Conservation (phyloP, 495 filamentous ascomycete species). For the Tricharina praecox region DNA sequence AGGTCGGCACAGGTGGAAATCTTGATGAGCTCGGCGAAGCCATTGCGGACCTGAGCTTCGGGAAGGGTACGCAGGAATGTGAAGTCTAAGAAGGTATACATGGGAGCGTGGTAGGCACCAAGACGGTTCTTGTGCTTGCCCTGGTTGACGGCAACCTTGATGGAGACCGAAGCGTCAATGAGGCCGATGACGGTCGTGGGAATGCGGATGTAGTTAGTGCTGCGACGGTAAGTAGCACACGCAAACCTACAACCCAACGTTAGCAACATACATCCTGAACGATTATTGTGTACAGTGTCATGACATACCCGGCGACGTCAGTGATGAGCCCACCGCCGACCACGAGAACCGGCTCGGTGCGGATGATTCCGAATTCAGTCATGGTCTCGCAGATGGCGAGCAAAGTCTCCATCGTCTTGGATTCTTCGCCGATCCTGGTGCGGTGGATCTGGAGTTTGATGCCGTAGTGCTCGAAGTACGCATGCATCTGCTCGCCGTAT, state of each 20-base stretch:
- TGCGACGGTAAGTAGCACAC: constrained; percentile 39
- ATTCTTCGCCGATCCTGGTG: constrained; percentile 48
- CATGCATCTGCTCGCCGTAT: constrained; percentile 41
- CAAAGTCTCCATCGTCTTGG: constrained; percentile 44
- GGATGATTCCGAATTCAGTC: constrained; percentile 46
- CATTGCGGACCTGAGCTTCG: constrained; percentile 43
- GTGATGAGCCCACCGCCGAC: constrained; percentile 48
- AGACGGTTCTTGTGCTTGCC: constrained; percentile 49
- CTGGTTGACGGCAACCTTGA: constrained; percentile 51
- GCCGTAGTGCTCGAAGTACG: constrained; percentile 39
- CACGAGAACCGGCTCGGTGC: constrained; percentile 48
- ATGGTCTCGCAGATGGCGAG: constrained; percentile 45
- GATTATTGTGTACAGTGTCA: no score
- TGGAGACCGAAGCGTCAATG: constrained; percentile 48
- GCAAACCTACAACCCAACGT: constrained; percentile 39
- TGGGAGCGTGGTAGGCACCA: constrained; percentile 48
- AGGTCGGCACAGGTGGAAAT: constrained; percentile 47
- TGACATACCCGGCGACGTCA: constrained; percentile 44
- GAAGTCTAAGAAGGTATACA: constrained; percentile 50
- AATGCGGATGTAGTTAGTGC: constrained; percentile 39
- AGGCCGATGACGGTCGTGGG: constrained; percentile 51
- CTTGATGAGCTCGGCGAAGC: constrained; percentile 51
- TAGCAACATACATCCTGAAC: background rate
- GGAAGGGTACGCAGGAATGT: constrained; percentile 44
- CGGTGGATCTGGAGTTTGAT: constrained; percentile 42